A percentile compares a stretch with the other conserved stretches of the same genome.
Conservation (phyloP, 2,329 filamentous ascomycete genomes). For the Diplocarpon rosae region DNA sequence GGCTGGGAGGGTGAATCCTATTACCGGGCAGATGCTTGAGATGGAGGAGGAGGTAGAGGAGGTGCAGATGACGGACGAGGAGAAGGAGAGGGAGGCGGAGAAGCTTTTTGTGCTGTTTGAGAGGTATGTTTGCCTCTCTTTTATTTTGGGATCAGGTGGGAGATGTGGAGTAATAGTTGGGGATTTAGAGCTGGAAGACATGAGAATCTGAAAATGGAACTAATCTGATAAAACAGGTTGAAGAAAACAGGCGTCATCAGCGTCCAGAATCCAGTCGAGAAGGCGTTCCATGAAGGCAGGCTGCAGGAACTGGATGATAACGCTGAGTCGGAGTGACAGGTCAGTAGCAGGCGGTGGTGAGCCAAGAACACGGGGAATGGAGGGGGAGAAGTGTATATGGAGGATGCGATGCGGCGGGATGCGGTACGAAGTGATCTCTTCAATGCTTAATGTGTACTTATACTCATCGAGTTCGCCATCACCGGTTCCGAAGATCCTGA, state of each 20-base stretch:
- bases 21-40: slow-evolving; percentile 24
- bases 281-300: slow-evolving; percentile 21
- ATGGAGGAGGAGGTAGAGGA: slow-evolving; percentile 31
- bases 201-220: no score
- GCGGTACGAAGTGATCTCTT: no score
- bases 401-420: no score
- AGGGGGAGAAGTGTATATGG: no score
- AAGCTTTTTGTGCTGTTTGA: slow-evolving; percentile 27
- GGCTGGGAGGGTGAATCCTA: slow-evolving; percentile 24
- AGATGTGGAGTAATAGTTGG: no score
- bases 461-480: no score
- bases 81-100: slow-evolving; percentile 68
- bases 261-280: slow-evolving; percentile 23
- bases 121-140: slow-evolving; percentile 15
- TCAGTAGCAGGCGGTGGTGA: no score
- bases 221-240: slow-evolving; percentile 11
- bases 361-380: no score
- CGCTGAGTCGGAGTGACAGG: slow-evolving; percentile 19
- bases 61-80: slow-evolving; percentile 76
- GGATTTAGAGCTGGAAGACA: no score
- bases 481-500: no score
- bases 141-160: neutral
- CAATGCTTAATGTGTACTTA: no score
- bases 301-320: slow-evolving; percentile 25
- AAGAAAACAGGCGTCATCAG: slow-evolving; percentile 25